Percentiles rank a stretch among this genome's conserved stretches.
These are phyloP conservation scores for Ophiognomonia clavigignenti-juglandacearum DNA, from an alignment of 2,329 filamentous ascomycete genomes.

Conservation along the genomic window DNA sequence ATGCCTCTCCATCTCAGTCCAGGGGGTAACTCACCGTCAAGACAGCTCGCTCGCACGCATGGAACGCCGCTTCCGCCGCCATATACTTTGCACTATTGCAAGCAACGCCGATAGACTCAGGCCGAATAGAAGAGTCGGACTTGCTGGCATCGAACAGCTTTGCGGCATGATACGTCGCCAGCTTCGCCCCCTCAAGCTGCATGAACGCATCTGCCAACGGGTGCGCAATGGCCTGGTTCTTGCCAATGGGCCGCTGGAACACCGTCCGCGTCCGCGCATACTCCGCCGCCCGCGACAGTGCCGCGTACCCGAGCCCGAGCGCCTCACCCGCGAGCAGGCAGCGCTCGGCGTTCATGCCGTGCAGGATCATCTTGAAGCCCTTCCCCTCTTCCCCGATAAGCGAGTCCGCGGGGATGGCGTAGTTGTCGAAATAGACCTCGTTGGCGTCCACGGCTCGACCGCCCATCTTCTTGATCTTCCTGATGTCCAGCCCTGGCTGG, in stretches of 20 bases:
- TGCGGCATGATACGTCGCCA: constrained; percentile 62
- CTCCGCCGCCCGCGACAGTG: constrained; percentile 53
- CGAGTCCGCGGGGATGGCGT: constrained; percentile 56
- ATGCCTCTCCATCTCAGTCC: background rate
- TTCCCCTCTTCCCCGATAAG: constrained; percentile 69
- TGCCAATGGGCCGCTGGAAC: constrained; percentile 60
- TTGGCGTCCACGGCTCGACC: constrained; percentile 78
- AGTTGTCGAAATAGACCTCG: constrained; percentile 83
- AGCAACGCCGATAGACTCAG: constrained; percentile 56
- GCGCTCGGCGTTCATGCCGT: constrained; percentile 76
- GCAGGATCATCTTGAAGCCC: constrained; percentile 74
- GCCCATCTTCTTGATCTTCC: constrained; percentile 80
- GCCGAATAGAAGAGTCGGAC: constrained; percentile 45
- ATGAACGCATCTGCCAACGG: constrained; percentile 63
- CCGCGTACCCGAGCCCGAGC: constrained; percentile 73
- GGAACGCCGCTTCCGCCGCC: constrained; percentile 60
- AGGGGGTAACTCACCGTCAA: constrained; percentile 31
- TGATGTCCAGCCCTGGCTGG: constrained; percentile 58
- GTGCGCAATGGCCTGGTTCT: constrained; percentile 62
- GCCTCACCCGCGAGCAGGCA: constrained; percentile 76
- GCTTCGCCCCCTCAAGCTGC: constrained; percentile 58
- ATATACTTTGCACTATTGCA: constrained; percentile 60
- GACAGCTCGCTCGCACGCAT: constrained; percentile 56
- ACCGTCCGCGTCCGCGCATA: constrained; percentile 65
- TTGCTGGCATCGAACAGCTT: constrained; percentile 53